Base-by-base conservation (phyloP, 108 stramenopile species). In the Nitzschia sp. region DNA sequence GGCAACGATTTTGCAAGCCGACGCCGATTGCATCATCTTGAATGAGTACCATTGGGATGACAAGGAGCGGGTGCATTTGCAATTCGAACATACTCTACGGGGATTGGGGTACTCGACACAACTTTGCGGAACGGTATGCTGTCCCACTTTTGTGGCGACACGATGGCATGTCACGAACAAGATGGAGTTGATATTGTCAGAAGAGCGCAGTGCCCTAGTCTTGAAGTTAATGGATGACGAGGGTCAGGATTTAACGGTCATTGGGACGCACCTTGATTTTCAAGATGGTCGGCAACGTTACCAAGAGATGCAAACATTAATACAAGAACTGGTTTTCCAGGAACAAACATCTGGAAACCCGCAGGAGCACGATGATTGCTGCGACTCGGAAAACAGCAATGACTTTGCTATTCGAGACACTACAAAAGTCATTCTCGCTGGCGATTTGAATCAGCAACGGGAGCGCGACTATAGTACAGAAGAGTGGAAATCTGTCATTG, bases 391-490 rank as follows among this genome's bases (percentile, higher is more conserved):
- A 28, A 8, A 54, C 6, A n/a, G 24, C 23, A 35, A 49, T 42
- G 38, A 42, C 13, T 42, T 42, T 13, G 38, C 38, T 13, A 13
- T 9, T 42, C 9, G 13, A 6, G 38, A 42, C 13, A 42, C 13
- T 13, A 51, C 49, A 51, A 51, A 19, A 0, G 23, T 69, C 26
- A 27, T 69, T 0, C 1, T 69, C 15, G 35, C 34, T n/a, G 68
- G 68, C 1, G 68, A 69, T 42, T 69, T 69, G 1, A 69, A 69
- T 21, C 68, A 69, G 32, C 68, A 69, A 34, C 55, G 68, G 18
- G 18, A 35, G 13, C 5, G 19, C 4, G 68, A 69, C 30, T 69
- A 69, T n/a, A 23, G 56, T 1, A 11, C 1, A 0, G 0, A 0
- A 0, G 68, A 69, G 31, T 69, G 68, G 68, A 23, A 69, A 0